These are phyloP conservation scores for Saitozyma sp. DNA, from an alignment of 768 basidiomycete species.

Conservation along the genomic window DNA sequence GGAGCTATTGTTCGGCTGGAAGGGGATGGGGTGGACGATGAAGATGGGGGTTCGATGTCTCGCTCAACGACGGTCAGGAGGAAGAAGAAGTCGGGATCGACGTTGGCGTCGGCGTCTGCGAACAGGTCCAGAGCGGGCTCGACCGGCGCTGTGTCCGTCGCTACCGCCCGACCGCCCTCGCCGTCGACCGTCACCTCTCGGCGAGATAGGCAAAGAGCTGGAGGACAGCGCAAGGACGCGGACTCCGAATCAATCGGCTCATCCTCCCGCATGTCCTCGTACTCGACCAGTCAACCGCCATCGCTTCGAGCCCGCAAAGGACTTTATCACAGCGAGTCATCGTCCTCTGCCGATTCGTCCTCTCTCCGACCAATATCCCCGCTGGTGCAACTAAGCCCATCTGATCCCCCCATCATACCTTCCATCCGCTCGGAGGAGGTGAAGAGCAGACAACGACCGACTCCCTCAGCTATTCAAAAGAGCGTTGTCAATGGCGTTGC, in stretches of 20 bases:
- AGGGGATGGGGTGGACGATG: not conserved
- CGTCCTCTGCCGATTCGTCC: constrained; percentile 32
- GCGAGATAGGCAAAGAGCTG: not conserved
- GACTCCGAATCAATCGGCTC: constrained; percentile 3
- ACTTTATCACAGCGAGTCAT: constrained; percentile 18
- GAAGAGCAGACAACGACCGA: constrained; percentile 4
- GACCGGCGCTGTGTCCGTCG: too few species aligned
- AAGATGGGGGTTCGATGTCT: not conserved
- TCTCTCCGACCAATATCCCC: constrained; percentile 10
- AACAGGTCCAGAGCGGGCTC: not conserved
- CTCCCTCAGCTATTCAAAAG: constrained; percentile 6
- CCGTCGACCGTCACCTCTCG: too few species aligned
- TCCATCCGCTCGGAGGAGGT: too few species aligned
- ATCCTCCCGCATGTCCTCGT: constrained; percentile 1
- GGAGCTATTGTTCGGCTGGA: constrained; percentile 5
- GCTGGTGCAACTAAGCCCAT: too few species aligned
- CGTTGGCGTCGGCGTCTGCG: not conserved
- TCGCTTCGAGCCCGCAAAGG: not conserved
- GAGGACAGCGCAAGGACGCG: not conserved
- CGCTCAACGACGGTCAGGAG: constrained; percentile 20
- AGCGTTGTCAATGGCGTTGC: constrained; percentile 1
- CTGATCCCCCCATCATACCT: too few species aligned
- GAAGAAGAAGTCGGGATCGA: constrained; percentile 27
- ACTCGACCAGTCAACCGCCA: constrained; percentile 1
- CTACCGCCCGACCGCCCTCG: too few species aligned